Percentiles rank a stretch among this genome's conserved stretches.
Evolutionary conservation across 2,329 filamentous ascomycete species (phyloP).

Genomic region (Ceratocystis harringtonii): DNA sequence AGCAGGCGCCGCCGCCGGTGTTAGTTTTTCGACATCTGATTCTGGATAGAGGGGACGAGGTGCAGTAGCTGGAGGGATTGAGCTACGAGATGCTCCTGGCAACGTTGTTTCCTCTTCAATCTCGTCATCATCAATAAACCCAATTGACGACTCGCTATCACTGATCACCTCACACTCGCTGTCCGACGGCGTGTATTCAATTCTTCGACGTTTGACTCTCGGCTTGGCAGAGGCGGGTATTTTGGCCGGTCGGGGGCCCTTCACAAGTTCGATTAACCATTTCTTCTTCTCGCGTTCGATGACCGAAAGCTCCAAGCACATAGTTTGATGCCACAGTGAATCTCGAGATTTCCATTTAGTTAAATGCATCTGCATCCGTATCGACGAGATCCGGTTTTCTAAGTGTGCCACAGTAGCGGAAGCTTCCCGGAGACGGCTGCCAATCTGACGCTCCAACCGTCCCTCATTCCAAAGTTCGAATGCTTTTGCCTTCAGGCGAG

Average conservation of each 20-base stretch:
- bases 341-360: conserved; percentile 37
- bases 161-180: conserved; percentile 39
- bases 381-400: conserved; percentile 38
- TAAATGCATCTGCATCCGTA: conserved; percentile 36
- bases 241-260: conserved; percentile 22
- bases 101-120: not conserved
- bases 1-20: not conserved
- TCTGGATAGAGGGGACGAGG: not conserved
- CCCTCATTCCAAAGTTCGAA: conserved; percentile 13
- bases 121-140: conserved; percentile 35
- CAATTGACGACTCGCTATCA: conserved; percentile 30
- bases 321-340: conserved; percentile 41
- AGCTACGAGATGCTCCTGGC: no score
- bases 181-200: conserved; percentile 20
- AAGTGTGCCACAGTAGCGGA: conserved; percentile 29
- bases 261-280: conserved; percentile 37
- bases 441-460: not conserved
- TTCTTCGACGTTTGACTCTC: conserved; percentile 15
- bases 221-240: not conserved
- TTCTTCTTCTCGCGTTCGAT: conserved; percentile 40
- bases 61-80: not conserved
- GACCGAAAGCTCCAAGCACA: conserved; percentile 48
- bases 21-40: not conserved
- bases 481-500: conserved; percentile 11
- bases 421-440: conserved; percentile 31